Evolutionary conservation across 2,329 filamentous ascomycete genomes (phyloP), one percentile per base, ranked within the genome.

Genomic region (Fusarium coffeatum): DNA sequence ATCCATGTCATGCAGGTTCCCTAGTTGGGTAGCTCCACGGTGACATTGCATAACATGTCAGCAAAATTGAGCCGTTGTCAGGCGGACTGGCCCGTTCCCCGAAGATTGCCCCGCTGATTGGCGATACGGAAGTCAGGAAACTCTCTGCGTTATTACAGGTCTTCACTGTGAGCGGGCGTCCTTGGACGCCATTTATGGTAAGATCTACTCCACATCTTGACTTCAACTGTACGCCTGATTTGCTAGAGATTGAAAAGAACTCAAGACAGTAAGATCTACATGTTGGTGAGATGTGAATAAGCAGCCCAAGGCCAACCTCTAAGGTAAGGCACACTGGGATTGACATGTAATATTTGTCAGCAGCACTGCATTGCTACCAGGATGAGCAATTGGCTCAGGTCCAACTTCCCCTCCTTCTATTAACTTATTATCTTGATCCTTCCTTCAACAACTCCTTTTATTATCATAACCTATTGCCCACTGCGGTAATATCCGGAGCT

Each of bases 401-500:
- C 9, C 16, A 37, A 11, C 32, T 37, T 37, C 32, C 32, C 32
- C 32, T 6, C 32, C 8, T 37, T 18, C 5, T 37, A 3, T 6
- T 18, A 6, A 37, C 11, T 37, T 18, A 11, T 37, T 3, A n/a
- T n/a, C 32, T n/a, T n/a, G 5, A 2, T 11, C 32, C 16, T 37
- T 10, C 5, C 16, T 34, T 1, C 32, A 3, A 34, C 9, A 18
- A 6, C 16, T 34, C 1, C 2, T 18, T 8, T 10, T 18, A 15
- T 34, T 5, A 5, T 9, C 8, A 9, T 9, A 0, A 10, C 5
- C 3, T 2, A 3, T 34, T 34, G 8, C 15, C 9, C 9, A 5
- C 8, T 0, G 32, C 5, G 5, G 18, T 10, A 18, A 0, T 2
- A 18, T 18, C 8, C 2, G 16, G 1, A 10, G 32, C 8, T 18